A percentile compares a stretch with the other conserved stretches of the same genome.
Evolutionary conservation across 768 basidiomycete genomes (phyloP).

Genomic region (Hygrocybe punicea): DNA sequence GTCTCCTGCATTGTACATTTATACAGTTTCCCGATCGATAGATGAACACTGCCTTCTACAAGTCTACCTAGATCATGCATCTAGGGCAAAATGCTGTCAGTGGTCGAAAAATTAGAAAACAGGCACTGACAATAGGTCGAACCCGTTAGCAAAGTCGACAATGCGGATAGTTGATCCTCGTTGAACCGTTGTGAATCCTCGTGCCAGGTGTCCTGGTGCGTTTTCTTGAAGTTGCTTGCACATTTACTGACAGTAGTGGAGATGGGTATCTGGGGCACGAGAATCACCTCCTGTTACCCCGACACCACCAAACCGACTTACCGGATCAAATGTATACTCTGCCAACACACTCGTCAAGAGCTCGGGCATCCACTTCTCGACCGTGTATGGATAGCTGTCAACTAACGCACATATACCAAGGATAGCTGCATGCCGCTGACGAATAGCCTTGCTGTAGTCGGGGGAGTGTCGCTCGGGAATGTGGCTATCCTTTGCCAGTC

Average conservation of each 20-base stretch:
- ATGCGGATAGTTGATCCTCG: constrained; percentile 76
- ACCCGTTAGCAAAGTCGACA: constrained; percentile 82
- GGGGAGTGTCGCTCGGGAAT: constrained; percentile 64
- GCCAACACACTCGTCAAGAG: constrained; percentile 74
- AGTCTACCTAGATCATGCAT: not conserved
- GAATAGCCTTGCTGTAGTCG: constrained; percentile 64
- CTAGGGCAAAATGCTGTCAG: not conserved
- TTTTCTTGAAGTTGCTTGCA: constrained; percentile 76
- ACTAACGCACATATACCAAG: constrained; percentile 92
- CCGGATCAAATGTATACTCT: constrained; percentile 84
- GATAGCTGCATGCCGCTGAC: constrained; percentile 85
- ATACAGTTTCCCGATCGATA: not conserved
- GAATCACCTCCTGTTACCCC: not conserved
- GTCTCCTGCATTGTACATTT: not conserved
- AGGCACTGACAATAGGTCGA: constrained; percentile 70
- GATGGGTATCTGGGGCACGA: constrained; percentile 59
- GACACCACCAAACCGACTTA: constrained; percentile 27
- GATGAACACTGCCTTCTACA: not conserved
- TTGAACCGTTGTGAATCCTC: constrained; percentile 84
- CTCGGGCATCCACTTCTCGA: constrained; percentile 91
- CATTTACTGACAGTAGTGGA: constrained; percentile 80
- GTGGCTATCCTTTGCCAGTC: constrained; percentile 63
- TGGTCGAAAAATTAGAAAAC: too few species aligned
- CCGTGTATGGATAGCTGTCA: constrained; percentile 93
- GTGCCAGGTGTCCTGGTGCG: constrained; percentile 87